Base-by-base conservation (phyloP, 306 rosid genomes). In the Cucumis cinereus region DNA sequence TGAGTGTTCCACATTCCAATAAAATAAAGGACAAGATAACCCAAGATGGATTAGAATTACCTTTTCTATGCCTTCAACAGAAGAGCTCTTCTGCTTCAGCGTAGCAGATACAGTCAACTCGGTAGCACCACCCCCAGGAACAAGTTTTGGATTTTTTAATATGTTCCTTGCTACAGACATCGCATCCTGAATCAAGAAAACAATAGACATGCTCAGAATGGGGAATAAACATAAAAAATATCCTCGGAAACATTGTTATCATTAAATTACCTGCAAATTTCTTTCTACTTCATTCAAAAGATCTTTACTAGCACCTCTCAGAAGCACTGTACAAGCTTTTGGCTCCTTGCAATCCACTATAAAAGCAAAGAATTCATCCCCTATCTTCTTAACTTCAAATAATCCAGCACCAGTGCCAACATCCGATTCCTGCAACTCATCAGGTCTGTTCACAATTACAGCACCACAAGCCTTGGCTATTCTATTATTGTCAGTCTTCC, bases 121-220 rank as follows among this genome's bases (percentile, higher is more conserved):
- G 3, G 99, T 82, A 63, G 96, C 99, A 50, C 99, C 99, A 30
- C 99, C 99, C 40, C 98, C 98, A 54, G 98, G 98, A 75, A 91
- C 86, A 83, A 93, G 98, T 82, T 88, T 93, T 23, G 97, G 97
- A 77, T 93, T 89, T 83, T 93, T 93, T 53, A 93, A 78, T 53
- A 93, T 93, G 81, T 93, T 93, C 74, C 98, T 88, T 20, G 98
- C 97, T 54, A 93, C 97, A 33, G 93, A 83, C 98, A 91, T 86
- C 76, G 98, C 98, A 87, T 93, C 98, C 98, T 93, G 89, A 50
- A 50, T 74, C 19, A 13, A 67, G 77, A 58, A 77, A 82, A 75
- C 4, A 76, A 47, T 7, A 70, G 12, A 24, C 28, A 15, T 47
- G 41, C 75, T 85, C 79, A 88, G 83, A 12, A 54, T 17, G 78